Conservation (phyloP, 441 rosid species). For the Mallotus japonicus region DNA sequence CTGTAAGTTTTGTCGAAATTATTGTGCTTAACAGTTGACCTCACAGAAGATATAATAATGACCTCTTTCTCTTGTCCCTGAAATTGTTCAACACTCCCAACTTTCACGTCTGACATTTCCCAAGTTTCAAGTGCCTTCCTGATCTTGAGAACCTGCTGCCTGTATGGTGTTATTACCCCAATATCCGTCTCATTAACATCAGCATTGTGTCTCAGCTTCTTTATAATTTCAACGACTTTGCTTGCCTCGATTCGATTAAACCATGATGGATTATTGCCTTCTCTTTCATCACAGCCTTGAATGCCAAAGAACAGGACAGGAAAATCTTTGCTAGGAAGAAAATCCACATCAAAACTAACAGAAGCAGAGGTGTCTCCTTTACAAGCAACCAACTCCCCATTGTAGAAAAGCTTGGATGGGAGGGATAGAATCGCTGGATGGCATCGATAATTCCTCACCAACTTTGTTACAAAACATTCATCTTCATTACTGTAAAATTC, state of each 20-base stretch:
- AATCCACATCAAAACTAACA: conserved; percentile 29
- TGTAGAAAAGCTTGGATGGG: conserved; percentile 74
- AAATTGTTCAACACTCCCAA: conserved; percentile 94
- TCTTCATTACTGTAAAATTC: conserved; percentile 43
- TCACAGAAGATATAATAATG: conserved; percentile 74
- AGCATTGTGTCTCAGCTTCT: conserved; percentile 43
- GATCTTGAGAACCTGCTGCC: conserved; percentile 78
- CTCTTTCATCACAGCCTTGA: conserved; percentile 93
- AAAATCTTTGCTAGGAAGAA: conserved; percentile 60
- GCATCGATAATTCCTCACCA: conserved; percentile 65
- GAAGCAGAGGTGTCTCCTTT: conserved; percentile 45
- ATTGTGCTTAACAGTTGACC: conserved; percentile 83
- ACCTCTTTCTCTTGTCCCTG: conserved; percentile 94
- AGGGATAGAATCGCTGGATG: conserved; percentile 72
- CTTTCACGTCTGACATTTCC: conserved; percentile 62
- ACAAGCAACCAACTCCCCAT: conserved; percentile 71
- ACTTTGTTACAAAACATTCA: conserved; percentile 54
- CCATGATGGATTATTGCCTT: conserved; percentile 93
- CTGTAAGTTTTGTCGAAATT: conserved; percentile 65
- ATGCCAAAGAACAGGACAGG: conserved; percentile 83
- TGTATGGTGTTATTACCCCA: conserved; percentile 86
- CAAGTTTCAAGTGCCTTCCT: conserved; percentile 57
- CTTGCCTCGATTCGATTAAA: conserved; percentile 90
- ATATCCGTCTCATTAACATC: conserved; percentile 59
- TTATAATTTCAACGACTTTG: conserved; percentile 67